phyloP scores from a whole-genome alignment of 1,284 basidiomycete species.

The Quambalaria eucalypti region DNA sequence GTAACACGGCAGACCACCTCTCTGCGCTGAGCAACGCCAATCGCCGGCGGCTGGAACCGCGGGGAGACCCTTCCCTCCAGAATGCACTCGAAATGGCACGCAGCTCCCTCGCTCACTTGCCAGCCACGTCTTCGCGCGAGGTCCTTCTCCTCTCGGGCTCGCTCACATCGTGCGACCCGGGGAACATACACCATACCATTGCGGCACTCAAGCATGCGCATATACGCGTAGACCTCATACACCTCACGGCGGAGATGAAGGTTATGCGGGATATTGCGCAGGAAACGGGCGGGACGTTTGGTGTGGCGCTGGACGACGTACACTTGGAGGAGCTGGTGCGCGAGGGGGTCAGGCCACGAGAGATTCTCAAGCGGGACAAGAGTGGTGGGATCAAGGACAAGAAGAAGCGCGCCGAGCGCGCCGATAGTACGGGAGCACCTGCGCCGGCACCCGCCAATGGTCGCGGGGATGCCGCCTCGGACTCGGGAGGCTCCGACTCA shows the following conservation, averaged over 20 bases:
- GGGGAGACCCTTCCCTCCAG: slow-evolving; percentile 87
- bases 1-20: slow-evolving; percentile 86
- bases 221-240: slow-evolving; percentile 84
- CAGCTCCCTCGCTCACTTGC: slow-evolving; percentile 59
- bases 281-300: slow-evolving; percentile 48
- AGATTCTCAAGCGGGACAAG: slow-evolving; percentile 29
- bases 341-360: slow-evolving; percentile 76
- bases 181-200: slow-evolving; percentile 88
- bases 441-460: slow-evolving; percentile 20
- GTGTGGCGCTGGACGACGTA: slow-evolving; percentile 91
- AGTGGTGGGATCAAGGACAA: too few species aligned
- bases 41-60: slow-evolving; percentile 68
- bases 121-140: slow-evolving; percentile 88
- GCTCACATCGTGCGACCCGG: slow-evolving; percentile 89
- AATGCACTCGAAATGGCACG: slow-evolving; percentile 85
- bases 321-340: slow-evolving; percentile 92
- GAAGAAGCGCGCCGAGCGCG: too few species aligned
- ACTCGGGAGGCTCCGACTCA: slow-evolving; percentile 49
- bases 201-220: slow-evolving; percentile 64
- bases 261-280: slow-evolving; percentile 71
- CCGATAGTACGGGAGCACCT: too few species aligned
- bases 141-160: slow-evolving; percentile 88
- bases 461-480: slow-evolving; percentile 42
- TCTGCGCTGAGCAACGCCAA: slow-evolving; percentile 69
- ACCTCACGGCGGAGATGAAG: slow-evolving; percentile 87